Evolutionary conservation across 352 stramenopile species (phyloP), one percentile per base, ranked within the genome.

Genomic region (Ophiocytium majus): DNA sequence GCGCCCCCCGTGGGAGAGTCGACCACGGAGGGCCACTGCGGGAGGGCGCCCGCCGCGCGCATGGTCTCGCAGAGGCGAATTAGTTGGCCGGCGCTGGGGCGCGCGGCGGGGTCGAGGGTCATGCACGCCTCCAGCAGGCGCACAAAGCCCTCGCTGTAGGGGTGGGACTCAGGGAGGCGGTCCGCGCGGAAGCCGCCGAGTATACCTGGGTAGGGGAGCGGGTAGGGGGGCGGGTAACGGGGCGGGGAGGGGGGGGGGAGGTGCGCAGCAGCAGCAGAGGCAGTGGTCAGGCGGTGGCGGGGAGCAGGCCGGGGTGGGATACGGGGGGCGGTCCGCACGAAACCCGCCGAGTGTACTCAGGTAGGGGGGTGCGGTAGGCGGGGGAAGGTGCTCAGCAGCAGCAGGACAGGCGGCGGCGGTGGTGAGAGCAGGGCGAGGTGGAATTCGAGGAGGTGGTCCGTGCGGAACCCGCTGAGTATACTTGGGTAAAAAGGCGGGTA

Each of bases 71-170:
- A 78, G 5, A 14, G 5, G 66, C 66, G 66, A 5, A 78, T 5
- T 23, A 89, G 76, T 78, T 89, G 49, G 10, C 75, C 81, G 33
- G 83, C 81, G 23, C 64, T 86, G 1, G 78, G 66, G 19, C 85
- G 82, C 37, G 71, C 71, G 9, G 49, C 76, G 0, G 85, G 85
- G 17, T 87, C 76, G 1, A 82, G 63, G 5, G 78, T 66, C 31
- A 89, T 76, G 35, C 82, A 89, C 28, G 23, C 49, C 57, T 50
- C 31, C 50, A 89, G 83, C 10, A 89, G 71, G 0, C 50, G 66
- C 31, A 87, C 37, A 14, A 89, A 50, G 19, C 85, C 85, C 14
- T 50, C 0, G 14, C 76, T 85, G 36, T 87, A 89, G 0, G 76
- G 34, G 14, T 86, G 64, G 32, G 79, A 37, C 78, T 74, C 76